A percentile compares a stretch with the other conserved stretches of the same genome.
Conservation (phyloP, 768 basidiomycete species). For the Russula dissimulans region DNA sequence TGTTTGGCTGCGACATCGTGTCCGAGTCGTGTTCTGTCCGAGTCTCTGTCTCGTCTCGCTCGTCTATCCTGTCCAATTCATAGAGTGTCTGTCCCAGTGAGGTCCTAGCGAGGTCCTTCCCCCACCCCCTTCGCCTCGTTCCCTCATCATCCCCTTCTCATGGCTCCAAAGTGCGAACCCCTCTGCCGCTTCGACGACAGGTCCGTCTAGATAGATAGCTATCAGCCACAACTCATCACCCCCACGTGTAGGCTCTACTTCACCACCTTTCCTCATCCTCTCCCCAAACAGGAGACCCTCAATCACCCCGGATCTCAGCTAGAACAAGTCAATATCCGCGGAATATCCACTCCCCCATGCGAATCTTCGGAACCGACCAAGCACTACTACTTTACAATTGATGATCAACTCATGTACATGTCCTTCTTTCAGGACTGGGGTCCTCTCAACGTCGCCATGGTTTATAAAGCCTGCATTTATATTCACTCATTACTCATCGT, state of each 20-base stretch:
- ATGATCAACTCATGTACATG: conserved; percentile 85
- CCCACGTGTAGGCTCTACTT: conserved; percentile 54
- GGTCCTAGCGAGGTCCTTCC: neutral
- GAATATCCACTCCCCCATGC: conserved; percentile 48
- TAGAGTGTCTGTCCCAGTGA: too few relatives aligned
- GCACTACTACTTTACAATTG: conserved; percentile 89
- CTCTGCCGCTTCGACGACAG: conserved; percentile 74
- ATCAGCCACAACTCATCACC: neutral
- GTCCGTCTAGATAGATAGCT: conserved; percentile 29
- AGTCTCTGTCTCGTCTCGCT: too few relatives aligned
- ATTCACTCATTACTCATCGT: conserved; percentile 67
- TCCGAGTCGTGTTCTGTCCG: too few relatives aligned
- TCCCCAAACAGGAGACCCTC: conserved; percentile 54
- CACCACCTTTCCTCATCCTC: conserved; percentile 76
- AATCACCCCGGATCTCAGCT: conserved; percentile 49
- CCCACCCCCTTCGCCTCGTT: neutral
- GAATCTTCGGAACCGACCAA: conserved; percentile 65
- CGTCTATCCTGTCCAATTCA: neutral
- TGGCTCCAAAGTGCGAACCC: conserved; percentile 55
- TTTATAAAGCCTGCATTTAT: conserved; percentile 86
- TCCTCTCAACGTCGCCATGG: conserved; percentile 85
- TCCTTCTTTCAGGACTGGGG: conserved; percentile 96
- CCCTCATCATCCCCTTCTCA: conserved; percentile 14
- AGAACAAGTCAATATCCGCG: conserved; percentile 53
- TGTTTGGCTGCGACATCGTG: conserved; percentile 6